Base-by-base conservation (phyloP, 495 filamentous ascomycete species). In the Cenococcum geophilum region DNA sequence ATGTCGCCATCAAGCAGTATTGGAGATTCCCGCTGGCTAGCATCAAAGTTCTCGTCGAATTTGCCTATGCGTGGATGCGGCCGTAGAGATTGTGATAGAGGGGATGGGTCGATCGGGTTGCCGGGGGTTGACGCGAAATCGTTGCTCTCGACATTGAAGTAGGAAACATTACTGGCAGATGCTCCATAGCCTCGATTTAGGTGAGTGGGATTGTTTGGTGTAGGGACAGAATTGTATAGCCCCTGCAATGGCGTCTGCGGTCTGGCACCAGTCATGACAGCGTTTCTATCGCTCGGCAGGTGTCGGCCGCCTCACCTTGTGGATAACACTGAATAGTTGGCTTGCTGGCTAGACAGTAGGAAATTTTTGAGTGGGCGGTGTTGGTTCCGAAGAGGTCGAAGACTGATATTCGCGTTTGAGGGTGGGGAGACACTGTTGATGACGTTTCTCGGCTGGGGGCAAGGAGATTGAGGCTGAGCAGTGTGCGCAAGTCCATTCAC, bases 11-110 rank as follows among this genome's bases (percentile, higher is more conserved):
- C 86, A 21, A 79, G 58, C n/a, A 84, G 74, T 27, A 76, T 65
- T 10, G 85, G 87, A 57, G 76, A 77, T 37, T 83, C 86, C 55
- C 84, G 83, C 61, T 82, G 83, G 67, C 83, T 86, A 34, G 79
- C 77, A 73, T 89, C 86, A 75, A 86, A 85, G 65, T 91, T 86
- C 71, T 91, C 87, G 60, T 80, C 85, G 61, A 89, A 89, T 43
- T 77, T 74, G 43, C 78, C 70, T 70, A 58, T 25, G 14, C 60
- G 60, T n/a, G 22, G 25, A 5, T 62, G 61, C 21, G 58, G 63
- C 22, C 36, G 54, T 1, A 74, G 72, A 43, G 78, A 76, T 55
- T 80, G 77, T 36, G 76, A 65, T 36, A 79, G 65, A 20, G 77
- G 74, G 0, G 79, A 75, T 8, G 73, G 58, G 11, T 79, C 76